Base-by-base conservation (phyloP, 2,329 filamentous ascomycete genomes). In the Aspergillus fumigatus region DNA sequence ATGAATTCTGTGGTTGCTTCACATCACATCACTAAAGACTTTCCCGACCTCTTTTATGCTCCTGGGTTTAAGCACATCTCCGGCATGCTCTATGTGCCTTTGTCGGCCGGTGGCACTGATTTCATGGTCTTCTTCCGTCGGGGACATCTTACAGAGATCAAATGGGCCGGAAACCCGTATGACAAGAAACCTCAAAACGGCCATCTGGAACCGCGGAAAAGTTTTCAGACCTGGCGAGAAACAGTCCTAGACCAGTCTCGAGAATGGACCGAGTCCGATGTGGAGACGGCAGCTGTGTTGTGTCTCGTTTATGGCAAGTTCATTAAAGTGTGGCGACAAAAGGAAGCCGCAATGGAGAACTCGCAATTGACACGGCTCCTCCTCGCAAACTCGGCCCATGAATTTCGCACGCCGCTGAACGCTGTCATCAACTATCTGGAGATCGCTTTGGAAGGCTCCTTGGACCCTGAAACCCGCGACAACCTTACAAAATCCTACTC, bases 401-500 rank as follows among this genome's bases (percentile, higher is more conserved):
- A 96, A 76, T 90, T 96, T 8, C 87, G 92, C 50, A 96, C 92
- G 0, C 92, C 92, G 0, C 76, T 96, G 2, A 96, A 96, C 67
- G 92, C 92, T 17, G 96, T 96, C 67, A 95, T 96, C 73, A 96
- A 96, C 65, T 96, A 95, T 64, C 82, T 96, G 1, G 92, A 96
- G 65, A 96, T 96, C 61, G 92, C 92, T 0, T 76, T 96, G 1
- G 92, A 96, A 73, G 90, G 91, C 0, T 77, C 80, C 0, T 77
- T 96, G 2, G 92, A 96, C 60, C 77, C 84, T 17, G 92, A 96
- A 67, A 96, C 90, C 0, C 81, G 92, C 23, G 92, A 96, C 5
- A 95, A 94, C 58, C 77, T 96, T 5, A 82, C 88, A 0, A 88
- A 86, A 63, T 96, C 92, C 0, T 90, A 96, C 68, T 95, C 91